Conservation (phyloP, 441 rosid genomes). For the Geranium incanum region DNA sequence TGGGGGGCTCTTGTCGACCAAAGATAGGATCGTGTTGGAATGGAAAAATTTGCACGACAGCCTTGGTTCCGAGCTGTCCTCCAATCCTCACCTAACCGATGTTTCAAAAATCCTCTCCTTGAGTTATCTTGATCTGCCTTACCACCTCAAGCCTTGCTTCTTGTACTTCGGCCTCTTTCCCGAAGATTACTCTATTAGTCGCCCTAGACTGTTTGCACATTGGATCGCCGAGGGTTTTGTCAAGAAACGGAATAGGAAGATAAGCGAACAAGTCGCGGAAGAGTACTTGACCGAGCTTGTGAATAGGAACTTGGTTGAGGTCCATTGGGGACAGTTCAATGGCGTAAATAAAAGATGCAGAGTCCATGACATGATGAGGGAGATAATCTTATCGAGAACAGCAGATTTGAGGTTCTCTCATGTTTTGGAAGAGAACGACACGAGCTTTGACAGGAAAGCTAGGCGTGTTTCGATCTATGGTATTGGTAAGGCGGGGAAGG, state of each 20-base stretch:
- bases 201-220: slow-evolving; percentile 5
- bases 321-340: background rate
- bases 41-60: background rate
- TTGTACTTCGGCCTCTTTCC: slow-evolving; percentile 14
- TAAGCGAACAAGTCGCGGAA: slow-evolving; percentile 9
- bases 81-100: background rate
- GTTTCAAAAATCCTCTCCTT: background rate
- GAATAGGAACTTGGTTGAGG: slow-evolving; percentile 16
- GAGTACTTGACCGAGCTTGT: slow-evolving; percentile 11
- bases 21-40: background rate
- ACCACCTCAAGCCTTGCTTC: slow-evolving; percentile 14
- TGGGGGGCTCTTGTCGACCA: slow-evolving; percentile 4
- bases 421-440: background rate
- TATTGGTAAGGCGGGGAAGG: background rate
- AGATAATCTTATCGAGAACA: slow-evolving; percentile 4
- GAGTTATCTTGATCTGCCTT: slow-evolving; percentile 12
- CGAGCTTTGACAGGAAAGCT: background rate
- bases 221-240: slow-evolving; percentile 21
- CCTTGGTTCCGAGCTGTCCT: background rate
- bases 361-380: slow-evolving; percentile 12
- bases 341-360: slow-evolving; percentile 7
- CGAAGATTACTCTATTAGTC: background rate
- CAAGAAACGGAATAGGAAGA: background rate
- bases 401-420: background rate
- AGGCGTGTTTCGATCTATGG: slow-evolving; percentile 8